phyloP scores from a whole-genome alignment of 805 yeast genomes.

The Yamadazyma ubonensis region DNA sequence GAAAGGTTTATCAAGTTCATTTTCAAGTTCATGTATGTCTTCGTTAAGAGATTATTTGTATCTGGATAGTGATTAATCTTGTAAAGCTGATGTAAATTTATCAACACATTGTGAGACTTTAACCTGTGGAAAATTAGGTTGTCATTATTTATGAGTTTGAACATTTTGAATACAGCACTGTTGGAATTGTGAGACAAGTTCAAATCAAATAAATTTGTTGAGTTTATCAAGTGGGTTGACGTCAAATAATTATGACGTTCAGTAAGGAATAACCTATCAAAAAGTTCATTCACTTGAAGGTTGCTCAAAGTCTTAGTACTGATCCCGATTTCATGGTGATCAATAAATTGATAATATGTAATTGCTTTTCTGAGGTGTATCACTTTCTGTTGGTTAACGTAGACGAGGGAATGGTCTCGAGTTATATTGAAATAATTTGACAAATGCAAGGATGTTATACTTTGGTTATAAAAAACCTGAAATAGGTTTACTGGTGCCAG shows the following conservation, averaged over 20 bases:
- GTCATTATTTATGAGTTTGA: slow-evolving; percentile 17
- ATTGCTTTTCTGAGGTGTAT: slow-evolving; percentile 27
- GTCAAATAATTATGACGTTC: slow-evolving; percentile 27
- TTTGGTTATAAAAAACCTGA: slow-evolving; percentile 31
- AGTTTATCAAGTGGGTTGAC: slow-evolving; percentile 16
- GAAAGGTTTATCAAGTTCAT: slow-evolving; percentile 12
- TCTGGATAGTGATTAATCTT: slow-evolving; percentile 17
- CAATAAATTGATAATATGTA: slow-evolving; percentile 31
- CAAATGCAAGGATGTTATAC: slow-evolving; percentile 28
- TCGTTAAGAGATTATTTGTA: slow-evolving; percentile 12
- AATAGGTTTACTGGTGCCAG: slow-evolving; percentile 19
- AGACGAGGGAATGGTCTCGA: slow-evolving; percentile 13
- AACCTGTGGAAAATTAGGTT: slow-evolving; percentile 18
- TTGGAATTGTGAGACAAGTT: slow-evolving; percentile 6
- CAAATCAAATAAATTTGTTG: slow-evolving; percentile 15
- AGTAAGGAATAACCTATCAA: slow-evolving; percentile 26
- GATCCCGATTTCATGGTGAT: slow-evolving; percentile 18
- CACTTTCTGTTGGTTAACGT: slow-evolving; percentile 28
- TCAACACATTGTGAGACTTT: slow-evolving; percentile 17
- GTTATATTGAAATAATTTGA: slow-evolving; percentile 31
- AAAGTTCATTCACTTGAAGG: slow-evolving; percentile 29
- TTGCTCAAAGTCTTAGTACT: slow-evolving; percentile 18
- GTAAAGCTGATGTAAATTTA: slow-evolving; percentile 13
- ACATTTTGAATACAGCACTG: slow-evolving; percentile 10
- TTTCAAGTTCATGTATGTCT: slow-evolving; percentile 12